phyloP scores from a whole-genome alignment of 83 land plant species.

The Thuja plicata region DNA sequence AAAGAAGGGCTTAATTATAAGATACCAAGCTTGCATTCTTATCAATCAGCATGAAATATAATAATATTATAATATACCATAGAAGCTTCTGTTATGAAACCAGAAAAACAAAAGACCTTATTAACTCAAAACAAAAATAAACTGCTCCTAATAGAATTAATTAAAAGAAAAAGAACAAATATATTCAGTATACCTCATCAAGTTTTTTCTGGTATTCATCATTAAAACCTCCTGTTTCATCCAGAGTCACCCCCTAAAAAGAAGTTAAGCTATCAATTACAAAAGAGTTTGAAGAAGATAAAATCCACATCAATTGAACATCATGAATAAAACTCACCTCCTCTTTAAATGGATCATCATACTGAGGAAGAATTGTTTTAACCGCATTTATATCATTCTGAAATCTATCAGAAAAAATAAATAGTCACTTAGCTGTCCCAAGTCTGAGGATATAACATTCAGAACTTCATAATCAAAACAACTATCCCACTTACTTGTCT shows the following conservation, averaged over 20 bases:
- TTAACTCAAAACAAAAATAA: background rate
- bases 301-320: background rate
- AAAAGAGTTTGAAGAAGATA: background rate
- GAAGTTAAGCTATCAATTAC: background rate
- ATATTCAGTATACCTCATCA: conserved; percentile 52
- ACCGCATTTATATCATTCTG: conserved; percentile 62
- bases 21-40: background rate
- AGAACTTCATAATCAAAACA: background rate
- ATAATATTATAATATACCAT: too few species aligned
- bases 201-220: conserved; percentile 84
- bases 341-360: conserved; percentile 86
- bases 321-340: conserved; percentile 46
- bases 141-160: background rate
- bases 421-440: background rate
- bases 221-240: conserved; percentile 80
- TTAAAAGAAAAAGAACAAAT: too few species aligned
- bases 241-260: conserved; percentile 80
- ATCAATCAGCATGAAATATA: background rate
- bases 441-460: background rate
- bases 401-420: conserved; percentile 47
- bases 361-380: conserved; percentile 83
- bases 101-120: background rate
- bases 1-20: background rate
- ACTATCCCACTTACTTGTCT: conserved; percentile 68
- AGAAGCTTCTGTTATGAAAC: background rate